Evolutionary conservation across 768 basidiomycete genomes (phyloP).

Genomic region (Mycena vitilis): DNA sequence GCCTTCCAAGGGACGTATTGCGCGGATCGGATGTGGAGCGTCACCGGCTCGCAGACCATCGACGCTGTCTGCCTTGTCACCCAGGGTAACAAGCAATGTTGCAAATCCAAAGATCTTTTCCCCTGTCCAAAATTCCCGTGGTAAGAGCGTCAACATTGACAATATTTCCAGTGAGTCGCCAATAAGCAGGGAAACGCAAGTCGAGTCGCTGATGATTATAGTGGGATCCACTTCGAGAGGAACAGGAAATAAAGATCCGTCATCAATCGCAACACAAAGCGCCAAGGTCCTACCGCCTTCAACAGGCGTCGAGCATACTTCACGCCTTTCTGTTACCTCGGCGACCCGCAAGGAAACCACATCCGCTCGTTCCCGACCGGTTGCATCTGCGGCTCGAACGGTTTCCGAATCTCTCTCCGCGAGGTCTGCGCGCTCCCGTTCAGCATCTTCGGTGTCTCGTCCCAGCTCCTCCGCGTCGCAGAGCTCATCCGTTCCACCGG

Average conservation of each 20-base stretch:
- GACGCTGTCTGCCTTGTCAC: constrained; percentile 21
- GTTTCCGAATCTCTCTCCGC: constrained; percentile 22
- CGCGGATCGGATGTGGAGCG: constrained; percentile 19
- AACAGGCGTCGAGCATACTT: constrained; percentile 43
- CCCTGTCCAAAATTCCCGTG: constrained; percentile 53
- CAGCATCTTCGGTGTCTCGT: constrained; percentile 37
- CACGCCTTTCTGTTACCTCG: constrained; percentile 31
- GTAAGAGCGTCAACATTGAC: constrained; percentile 45
- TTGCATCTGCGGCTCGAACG: constrained; percentile 14
- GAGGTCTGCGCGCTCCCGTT: constrained; percentile 21
- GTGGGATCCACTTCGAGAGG: constrained; percentile 39
- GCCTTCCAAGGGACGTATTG: constrained; percentile 23
- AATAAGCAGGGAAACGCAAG: too few species aligned
- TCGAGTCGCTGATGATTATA: background rate
- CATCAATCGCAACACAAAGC: constrained; percentile 18
- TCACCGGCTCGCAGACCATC: constrained; percentile 31
- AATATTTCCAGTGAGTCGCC: constrained; percentile 45
- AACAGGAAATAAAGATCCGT: constrained; percentile 33
- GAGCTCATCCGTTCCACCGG: constrained; percentile 38
- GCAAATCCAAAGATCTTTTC: constrained; percentile 44
- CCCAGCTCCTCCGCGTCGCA: constrained; percentile 46
- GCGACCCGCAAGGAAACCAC: constrained; percentile 31
- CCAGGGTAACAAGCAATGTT: constrained; percentile 22
- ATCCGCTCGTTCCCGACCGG: constrained; percentile 33
- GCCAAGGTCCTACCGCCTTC: constrained; percentile 29